Evolutionary conservation across 352 stramenopile genomes (phyloP), one percentile per base, ranked within the genome.

Genomic region (Phytophthora meadii): DNA sequence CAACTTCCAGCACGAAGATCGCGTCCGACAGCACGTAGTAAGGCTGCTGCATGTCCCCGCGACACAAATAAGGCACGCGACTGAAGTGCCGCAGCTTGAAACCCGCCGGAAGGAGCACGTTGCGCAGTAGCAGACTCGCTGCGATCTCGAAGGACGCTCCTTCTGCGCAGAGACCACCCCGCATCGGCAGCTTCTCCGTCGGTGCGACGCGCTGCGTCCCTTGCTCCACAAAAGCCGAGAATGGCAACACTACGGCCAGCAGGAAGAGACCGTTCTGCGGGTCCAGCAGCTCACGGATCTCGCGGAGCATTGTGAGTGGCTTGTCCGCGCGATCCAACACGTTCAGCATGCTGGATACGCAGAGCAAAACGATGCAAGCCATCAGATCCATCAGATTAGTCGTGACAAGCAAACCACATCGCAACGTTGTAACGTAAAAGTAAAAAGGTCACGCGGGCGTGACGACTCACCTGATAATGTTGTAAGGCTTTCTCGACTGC

Each of bases 11-110:
- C 63, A 93, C 85, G 65, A 94, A 94, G 52, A 95, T 87, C 24
- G 87, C 87, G 56, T 95, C 87, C n/a, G 79, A 89, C 11, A 95
- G 69, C 53, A 94, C 84, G 60, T 94, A 94, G 75, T 93, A 95
- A 34, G 87, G 80, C 56, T 93, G 81, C 17, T 76, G 82, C 42
- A 94, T 63, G 56, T 94, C 87, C 14, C 87, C 87, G 7, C 84
- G 82, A 59, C 84, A 94, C 45, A 95, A 64, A 68, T 95, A 95
- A 45, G 87, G 87, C 41, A 95, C 87, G 56, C 87, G 85, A 32
- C 82, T 92, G 61, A 95, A 94, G 39, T 78, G 72, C 24, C 88
- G 72, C 27, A 95, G 76, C 61, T 92, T 87, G 57, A 94, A 95
- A 44, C 87, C 87, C 4, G 80, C 80, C 0, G 87, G 84, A 0